Evolutionary conservation across 129 eudicot species (phyloP).

Genomic region (Helianthus tuberosus): DNA sequence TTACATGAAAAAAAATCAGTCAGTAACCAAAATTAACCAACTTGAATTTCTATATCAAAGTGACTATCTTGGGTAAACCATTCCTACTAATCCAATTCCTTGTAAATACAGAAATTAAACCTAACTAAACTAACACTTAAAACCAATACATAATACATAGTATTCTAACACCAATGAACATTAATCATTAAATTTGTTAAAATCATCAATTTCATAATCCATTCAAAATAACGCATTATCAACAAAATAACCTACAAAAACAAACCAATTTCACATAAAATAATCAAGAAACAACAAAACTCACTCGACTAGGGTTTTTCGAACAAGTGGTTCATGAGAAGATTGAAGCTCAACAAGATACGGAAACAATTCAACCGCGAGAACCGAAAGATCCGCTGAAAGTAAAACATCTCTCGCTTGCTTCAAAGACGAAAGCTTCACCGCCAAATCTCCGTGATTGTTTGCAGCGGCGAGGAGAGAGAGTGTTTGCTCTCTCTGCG

Average conservation of each 20-base stretch:
- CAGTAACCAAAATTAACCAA: background rate
- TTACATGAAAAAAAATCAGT: background rate
- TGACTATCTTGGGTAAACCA: background rate
- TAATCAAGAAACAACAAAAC: conserved; percentile 5
- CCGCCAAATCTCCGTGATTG: conserved; percentile 97
- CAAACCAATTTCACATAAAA: conserved; percentile 15
- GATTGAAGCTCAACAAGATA: conserved; percentile 73
- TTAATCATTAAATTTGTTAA: background rate
- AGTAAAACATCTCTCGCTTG: conserved; percentile 73
- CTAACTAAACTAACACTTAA: background rate
- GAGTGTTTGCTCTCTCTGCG: conserved; percentile 75
- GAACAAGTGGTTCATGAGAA: conserved; percentile 75
- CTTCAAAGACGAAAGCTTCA: conserved; percentile 79
- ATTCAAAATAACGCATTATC: background rate
- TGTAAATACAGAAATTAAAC: background rate
- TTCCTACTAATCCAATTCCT: background rate
- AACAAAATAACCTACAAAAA: background rate
- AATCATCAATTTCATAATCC: background rate
- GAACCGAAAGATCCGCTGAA: conserved; percentile 50
- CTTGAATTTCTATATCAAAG: conserved; percentile 12
- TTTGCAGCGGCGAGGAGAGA: conserved; percentile 85
- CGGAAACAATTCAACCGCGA: conserved; percentile 71
- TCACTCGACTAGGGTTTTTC: conserved; percentile 84
- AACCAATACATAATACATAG: background rate
- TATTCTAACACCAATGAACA: background rate